phyloP scores from a whole-genome alignment of 2,329 filamentous ascomycete species.

The Alternaria burnsii region DNA sequence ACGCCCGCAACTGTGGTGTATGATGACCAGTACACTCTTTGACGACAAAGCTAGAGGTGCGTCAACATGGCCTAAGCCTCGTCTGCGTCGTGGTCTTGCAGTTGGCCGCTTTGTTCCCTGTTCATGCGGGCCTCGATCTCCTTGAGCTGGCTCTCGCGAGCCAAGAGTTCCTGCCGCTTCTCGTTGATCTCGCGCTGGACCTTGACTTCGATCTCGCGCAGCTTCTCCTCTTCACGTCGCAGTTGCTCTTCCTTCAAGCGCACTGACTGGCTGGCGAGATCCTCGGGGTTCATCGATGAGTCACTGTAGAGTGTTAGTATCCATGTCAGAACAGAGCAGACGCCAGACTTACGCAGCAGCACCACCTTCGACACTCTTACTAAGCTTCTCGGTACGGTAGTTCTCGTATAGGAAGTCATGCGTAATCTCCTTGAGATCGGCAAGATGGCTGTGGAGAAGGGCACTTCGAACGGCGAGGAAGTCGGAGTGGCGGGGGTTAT shows the following conservation, averaged over 20 bases:
- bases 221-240: constrained; percentile 98
- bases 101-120: constrained; percentile 71
- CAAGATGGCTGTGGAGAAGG: constrained; percentile 95
- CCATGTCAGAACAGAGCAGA: neutral
- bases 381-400: constrained; percentile 99
- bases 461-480: constrained; percentile 97
- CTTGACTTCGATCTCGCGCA: constrained; percentile 99
- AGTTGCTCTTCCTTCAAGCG: constrained; percentile 99
- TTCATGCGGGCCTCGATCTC: constrained; percentile 99
- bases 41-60: constrained; percentile 11
- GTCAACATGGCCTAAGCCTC: constrained; percentile 35
- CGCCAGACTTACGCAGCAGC: constrained; percentile 76
- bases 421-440: constrained; percentile 98
- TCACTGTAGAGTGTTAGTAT: constrained; percentile 59
- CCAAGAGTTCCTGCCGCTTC: constrained; percentile 97
- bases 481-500: constrained; percentile 98
- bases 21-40: constrained; percentile 20
- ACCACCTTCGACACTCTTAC: constrained; percentile 97
- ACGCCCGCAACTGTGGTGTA: constrained; percentile 40
- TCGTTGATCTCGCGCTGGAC: constrained; percentile 99
- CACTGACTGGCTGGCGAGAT: constrained; percentile 94
- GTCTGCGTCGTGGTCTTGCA: constrained; percentile 45
- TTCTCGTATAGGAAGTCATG: constrained; percentile 99
- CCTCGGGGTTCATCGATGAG: constrained; percentile 96
- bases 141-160: constrained; percentile 96